phyloP scores from a whole-genome alignment of 2,329 filamentous ascomycete genomes.

The Pseudopyricularia cyperi region DNA sequence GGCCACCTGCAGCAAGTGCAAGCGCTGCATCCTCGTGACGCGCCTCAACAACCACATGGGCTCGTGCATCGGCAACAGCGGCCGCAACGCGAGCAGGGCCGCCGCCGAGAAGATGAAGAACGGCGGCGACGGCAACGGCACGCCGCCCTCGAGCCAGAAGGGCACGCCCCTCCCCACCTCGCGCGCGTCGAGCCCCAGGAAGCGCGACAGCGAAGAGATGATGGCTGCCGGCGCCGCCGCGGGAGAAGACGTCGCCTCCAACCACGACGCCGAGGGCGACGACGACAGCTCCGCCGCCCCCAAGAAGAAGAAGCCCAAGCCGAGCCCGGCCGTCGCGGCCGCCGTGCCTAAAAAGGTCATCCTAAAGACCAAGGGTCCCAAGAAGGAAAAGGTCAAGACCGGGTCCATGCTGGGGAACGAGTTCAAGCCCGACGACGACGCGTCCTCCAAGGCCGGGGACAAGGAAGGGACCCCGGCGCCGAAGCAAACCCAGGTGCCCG shows the following conservation, averaged over 20 bases:
- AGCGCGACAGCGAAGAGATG: slow-evolving; percentile 40
- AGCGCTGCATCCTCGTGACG: slow-evolving; percentile 51
- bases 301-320: slow-evolving; percentile 50
- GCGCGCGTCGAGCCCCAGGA: slow-evolving; percentile 39
- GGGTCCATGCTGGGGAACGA: slow-evolving; percentile 36
- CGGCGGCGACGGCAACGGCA: slow-evolving; percentile 32
- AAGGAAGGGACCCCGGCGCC: neutral
- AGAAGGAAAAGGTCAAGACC: slow-evolving; percentile 44
- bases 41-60: slow-evolving; percentile 57
- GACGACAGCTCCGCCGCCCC: slow-evolving; percentile 28
- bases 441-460: neutral
- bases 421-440: slow-evolving; percentile 22
- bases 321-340: slow-evolving; percentile 13
- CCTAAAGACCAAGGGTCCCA: slow-evolving; percentile 37
- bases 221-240: slow-evolving; percentile 21
- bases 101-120: slow-evolving; percentile 52
- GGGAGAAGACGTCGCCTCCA: slow-evolving; percentile 26
- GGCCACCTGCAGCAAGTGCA: slow-evolving; percentile 55
- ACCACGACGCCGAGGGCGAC: slow-evolving; percentile 40
- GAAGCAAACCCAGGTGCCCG: slow-evolving; percentile 10
- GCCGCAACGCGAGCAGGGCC: slow-evolving; percentile 47
- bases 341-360: slow-evolving; percentile 38
- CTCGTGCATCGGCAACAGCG: slow-evolving; percentile 53
- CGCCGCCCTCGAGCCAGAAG: slow-evolving; percentile 50
- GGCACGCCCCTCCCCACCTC: slow-evolving; percentile 44